These are phyloP conservation scores for Penicillium sp. DNA, from an alignment of 2,329 filamentous ascomycete species.

Conservation along the genomic window DNA sequence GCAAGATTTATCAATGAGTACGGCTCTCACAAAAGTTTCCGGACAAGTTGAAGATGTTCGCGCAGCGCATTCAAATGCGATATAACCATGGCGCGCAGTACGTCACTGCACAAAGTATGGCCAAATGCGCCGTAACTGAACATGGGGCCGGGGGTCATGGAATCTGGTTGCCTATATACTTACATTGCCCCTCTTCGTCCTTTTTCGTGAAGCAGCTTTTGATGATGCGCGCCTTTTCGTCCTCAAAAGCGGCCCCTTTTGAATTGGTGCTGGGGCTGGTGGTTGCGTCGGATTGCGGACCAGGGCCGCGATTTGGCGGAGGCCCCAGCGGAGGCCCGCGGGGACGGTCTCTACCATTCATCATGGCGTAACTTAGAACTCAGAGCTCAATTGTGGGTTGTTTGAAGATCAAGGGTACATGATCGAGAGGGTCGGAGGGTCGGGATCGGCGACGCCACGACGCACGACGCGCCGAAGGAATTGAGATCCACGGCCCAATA, in stretches of 20 bases:
- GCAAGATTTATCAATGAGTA: constrained; percentile 14
- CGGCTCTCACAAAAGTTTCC: neutral
- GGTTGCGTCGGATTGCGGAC: constrained; percentile 34
- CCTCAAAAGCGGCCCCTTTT: constrained; percentile 84
- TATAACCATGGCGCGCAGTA: neutral
- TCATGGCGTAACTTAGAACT: constrained; percentile 27
- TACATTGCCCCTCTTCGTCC: constrained; percentile 83
- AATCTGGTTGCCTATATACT: constrained; percentile 39
- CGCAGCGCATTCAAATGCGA: neutral
- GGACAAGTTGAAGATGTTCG: neutral
- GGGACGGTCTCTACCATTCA: constrained; percentile 40
- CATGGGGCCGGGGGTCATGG: neutral
- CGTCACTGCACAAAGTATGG: constrained; percentile 4
- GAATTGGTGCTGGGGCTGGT: constrained; percentile 38
- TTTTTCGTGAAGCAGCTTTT: constrained; percentile 92
- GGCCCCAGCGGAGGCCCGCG: constrained; percentile 32
- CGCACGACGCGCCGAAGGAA: constrained; percentile 9
- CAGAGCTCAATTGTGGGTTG: constrained; percentile 27
- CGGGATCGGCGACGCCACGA: constrained; percentile 17
- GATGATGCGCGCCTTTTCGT: constrained; percentile 92
- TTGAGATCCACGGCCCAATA: neutral
- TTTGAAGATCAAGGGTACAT: constrained; percentile 35
- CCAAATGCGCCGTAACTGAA: neutral
- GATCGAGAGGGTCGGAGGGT: constrained; percentile 24
- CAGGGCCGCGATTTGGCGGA: constrained; percentile 34